Base-by-base conservation (phyloP, 2,329 filamentous ascomycete species). In the Microsporum canis region DNA sequence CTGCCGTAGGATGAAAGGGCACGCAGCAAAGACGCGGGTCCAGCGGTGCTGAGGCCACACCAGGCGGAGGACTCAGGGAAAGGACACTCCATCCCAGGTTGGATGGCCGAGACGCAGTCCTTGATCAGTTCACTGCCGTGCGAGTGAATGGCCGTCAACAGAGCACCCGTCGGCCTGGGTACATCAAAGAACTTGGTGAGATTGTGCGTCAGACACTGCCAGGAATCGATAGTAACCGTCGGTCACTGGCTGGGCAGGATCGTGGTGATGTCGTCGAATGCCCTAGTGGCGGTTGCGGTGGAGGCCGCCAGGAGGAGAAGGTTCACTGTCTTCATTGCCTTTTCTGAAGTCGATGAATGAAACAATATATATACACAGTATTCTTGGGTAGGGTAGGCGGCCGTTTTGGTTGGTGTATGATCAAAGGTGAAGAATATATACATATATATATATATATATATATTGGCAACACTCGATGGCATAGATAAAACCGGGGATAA, bases 121-220 rank as follows among this genome's bases (percentile, higher is more conserved):
- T 61, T 58, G 23, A 58, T 14, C 29, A 58, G 10, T 33, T 53
- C 55, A 23, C 34, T 45, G 41, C 29, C 53, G 17, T 58, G 57
- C 17, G 55, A 61, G 4, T 10, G 10, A 10, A 61, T 55, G 1
- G 53, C 23, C 7, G 60, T 23, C 14, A 38, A 23, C 31, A 58
- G 7, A 14, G 14, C 55, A 5, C 41, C 60, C 1, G 53, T 53
- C 4, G 60, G 60, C 27, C 49, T 58, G 17, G 43, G 60, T 14
- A 41, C 6, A 5, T 43, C 34, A 41, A 61, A 61, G 34, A 34
- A 61, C 12, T 61, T 31, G 27, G 60, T 33, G 14, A 61, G 31
- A 34, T 51, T 58, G 10, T 61, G 34, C n/a, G 43, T 58, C 38
- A 34, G 36, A 31, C 60, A 61, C 33, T 33, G n/a, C 43, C 33